Conservation (phyloP, 768 basidiomycete species). For the Dentipellis fragilis region DNA sequence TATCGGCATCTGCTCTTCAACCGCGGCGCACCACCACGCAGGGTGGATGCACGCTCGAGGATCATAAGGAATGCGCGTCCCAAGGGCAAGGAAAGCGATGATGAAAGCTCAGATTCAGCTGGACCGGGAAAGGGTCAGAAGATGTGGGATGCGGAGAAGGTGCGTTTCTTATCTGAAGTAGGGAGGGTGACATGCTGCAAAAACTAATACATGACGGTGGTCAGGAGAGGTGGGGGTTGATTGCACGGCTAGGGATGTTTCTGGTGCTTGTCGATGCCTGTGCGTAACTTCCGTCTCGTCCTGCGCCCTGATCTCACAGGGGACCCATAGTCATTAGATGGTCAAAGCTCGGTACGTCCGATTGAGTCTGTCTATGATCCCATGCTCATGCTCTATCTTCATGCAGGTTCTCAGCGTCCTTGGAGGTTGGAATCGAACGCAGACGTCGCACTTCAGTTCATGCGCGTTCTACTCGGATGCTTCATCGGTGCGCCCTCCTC, state of each 20-base stretch:
- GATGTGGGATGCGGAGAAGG: conserved; percentile 4
- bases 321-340: conserved; percentile 58
- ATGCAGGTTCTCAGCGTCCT: not conserved
- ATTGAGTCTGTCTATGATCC: not conserved
- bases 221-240: conserved; percentile 50
- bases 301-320: too few relatives aligned
- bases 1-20: conserved; percentile 80
- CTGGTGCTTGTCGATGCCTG: conserved; percentile 65
- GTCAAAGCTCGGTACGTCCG: conserved; percentile 51
- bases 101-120: not conserved
- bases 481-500: conserved; percentile 36
- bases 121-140: not conserved
- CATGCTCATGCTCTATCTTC: conserved; percentile 1
- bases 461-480: conserved; percentile 57
- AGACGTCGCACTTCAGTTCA: conserved; percentile 38
- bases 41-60: conserved; percentile 15
- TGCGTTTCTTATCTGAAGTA: not conserved
- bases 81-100: not conserved
- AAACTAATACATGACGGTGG: conserved; percentile 1
- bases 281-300: conserved; percentile 25
- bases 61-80: not conserved
- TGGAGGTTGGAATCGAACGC: conserved; percentile 34
- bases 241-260: conserved; percentile 48
- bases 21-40: conserved; percentile 56
- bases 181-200: not conserved